Base-by-base conservation (phyloP, 1,284 basidiomycete species). In the Naganishia liquefaciens region DNA sequence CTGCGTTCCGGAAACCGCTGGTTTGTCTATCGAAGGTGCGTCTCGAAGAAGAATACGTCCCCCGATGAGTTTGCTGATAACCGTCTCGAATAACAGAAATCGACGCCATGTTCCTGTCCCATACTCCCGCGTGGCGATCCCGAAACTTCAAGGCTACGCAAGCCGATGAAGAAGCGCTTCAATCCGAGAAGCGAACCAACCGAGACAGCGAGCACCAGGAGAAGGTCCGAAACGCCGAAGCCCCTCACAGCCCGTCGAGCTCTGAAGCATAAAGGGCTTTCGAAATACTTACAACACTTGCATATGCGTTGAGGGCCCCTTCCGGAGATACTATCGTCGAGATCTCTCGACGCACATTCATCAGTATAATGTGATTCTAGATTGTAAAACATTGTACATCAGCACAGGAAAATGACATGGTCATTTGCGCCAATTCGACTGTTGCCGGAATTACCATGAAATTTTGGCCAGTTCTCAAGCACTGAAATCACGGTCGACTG, bases 1-100 rank as follows among this genome's bases (percentile, higher is more conserved):
- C 70, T 77, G 75, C 69, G 72, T 81, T 42, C 80, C 80, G 27
- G 79, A 80, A 66, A 79, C 74, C 63, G 73, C 70, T 67, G 78
- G 74, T 46, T 64, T 73, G 55, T 73, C 73, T 11, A 72, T 79
- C 61, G 78, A 77, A 54, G 33, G 33, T 33, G 33, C 6, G 33
- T 33, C 33, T 6, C 11, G 5, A 5, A 11, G 6, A 6, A 33
- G 33, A 33, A 33, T 33, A 11, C 33, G 33, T 33, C 6, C 33
- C 11, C 33, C 33, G 33, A 33, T 33, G 11, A 6, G 33, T 33
- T 33, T 33, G 11, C 33, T 33, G 33, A 33, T 33, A 6, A n/a
- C 11, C 11, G 33, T 1, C 11, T 5, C 33, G 6, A 33, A 33
- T 33, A 33, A 33, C 33, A 33, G 71, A 74, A 68, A 74, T 80